Evolutionary conservation across 805 yeast species (phyloP), one percentile per base, ranked within the genome.

Genomic region (Pichia ethanolica): DNA sequence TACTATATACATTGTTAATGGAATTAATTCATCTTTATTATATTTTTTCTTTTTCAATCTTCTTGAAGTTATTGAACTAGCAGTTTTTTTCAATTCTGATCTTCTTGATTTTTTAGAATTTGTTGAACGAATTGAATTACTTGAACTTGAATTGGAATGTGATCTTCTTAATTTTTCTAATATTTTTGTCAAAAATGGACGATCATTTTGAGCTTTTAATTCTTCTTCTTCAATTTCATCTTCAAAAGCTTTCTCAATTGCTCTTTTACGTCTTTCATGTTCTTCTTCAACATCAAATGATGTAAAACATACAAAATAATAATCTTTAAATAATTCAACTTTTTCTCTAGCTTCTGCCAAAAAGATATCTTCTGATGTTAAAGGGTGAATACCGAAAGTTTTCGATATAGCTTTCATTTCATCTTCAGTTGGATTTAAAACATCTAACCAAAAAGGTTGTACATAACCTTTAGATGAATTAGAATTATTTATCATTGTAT

Each of bases 311-410:
- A 93, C 86, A 57, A 91, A 81, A 65, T 91, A 93, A 66, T 91
- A 91, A 55, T 86, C 86, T 60, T 86, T 83, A 70, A 91, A 91
- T 35, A 93, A 67, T 67, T 91, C 99, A 25, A 91, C 97, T 62
- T 91, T 91, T 65, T 91, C 99, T 56, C 98, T 79, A 0, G 96
- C 86, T 63, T 91, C 99, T 2, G 96, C 96, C 33, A 90, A 68
- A 52, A 86, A 85, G 44, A 91, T 90, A 68, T 91, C 99, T 63
- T 91, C 99, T 0, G 97, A 87, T 0, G 99, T 91, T 58, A 91
- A 75, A 0, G 99, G 99, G 66, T 91, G 99, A 49, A 91, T 88
- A 1, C 95, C 96, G 69, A 91, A 91, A 0, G 97, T 82, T 59
- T 89, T 89, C 30, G 95, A 80, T 12, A 91, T 59, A 0, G 85